Base-by-base conservation (phyloP, 257 asterid species). In the Datura wrightii region DNA sequence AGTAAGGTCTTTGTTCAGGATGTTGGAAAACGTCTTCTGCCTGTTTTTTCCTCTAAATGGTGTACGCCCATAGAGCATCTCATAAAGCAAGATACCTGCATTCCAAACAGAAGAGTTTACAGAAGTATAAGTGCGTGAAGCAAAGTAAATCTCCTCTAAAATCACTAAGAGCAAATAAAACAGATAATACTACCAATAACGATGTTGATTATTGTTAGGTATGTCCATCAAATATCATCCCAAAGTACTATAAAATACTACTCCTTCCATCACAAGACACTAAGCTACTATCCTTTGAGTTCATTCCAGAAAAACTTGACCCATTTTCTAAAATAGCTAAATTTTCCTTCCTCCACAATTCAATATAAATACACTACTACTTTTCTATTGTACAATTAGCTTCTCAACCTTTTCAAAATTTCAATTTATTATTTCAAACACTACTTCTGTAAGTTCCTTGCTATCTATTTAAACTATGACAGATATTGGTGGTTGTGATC, bases 31-130 rank as follows among this genome's bases (percentile, higher is more conserved):
- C 65, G 99, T 96, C 90, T 93, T 96, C 90, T 94, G 99, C 90
- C 98, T 91, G 66, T 96, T 96, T 90, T 96, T 96, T 87, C 98
- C 99, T 89, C 99, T 91, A 91, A 96, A 96, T 15, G 99, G 99
- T 5, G 99, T 93, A 66, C 98, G 98, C n/a, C 99, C 99, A 36
- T 94, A 95, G 34, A 95, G 93, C 99, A 95, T 94, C 89, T 95
- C 99, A 60, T 94, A 94, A 41, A 96, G 93, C 89, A 96, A 87
- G 84, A 96, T 94, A 80, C 99, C 99, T 95, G 92, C 80, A 86
- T 79, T 54, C 78, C 42, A 82, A 69, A 69, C 34, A 83, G 44
- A 62, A 58, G 85, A 79, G 34, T 60, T 79, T 52, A 52, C 9
- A 34, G 2, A 52, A 24, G 60, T 19, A 15, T 31, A 24, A 48